phyloP scores from a whole-genome alignment of 2,329 filamentous ascomycete genomes.

The Aureobasidium musti region DNA sequence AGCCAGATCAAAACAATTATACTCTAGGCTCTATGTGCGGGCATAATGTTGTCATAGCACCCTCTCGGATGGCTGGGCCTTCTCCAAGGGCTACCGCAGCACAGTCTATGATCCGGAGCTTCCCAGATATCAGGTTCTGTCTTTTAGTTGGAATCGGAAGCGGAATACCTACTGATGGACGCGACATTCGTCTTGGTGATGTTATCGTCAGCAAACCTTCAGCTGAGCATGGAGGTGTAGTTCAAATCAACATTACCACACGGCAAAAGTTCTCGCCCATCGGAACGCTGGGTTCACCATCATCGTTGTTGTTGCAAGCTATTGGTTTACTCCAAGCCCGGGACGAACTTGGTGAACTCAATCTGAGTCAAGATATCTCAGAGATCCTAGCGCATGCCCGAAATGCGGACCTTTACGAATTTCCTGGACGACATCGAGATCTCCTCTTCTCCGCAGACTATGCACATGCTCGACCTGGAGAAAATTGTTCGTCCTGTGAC shows the following conservation, averaged over 20 bases:
- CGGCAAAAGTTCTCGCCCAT: neutral
- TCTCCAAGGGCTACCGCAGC: constrained; percentile 25
- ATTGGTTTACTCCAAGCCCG: neutral
- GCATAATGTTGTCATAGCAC: constrained; percentile 39
- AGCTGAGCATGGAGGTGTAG: neutral
- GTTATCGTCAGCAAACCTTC: constrained; percentile 34
- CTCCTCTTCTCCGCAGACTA: neutral
- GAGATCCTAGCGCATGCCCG: neutral
- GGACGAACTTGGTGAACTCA: neutral
- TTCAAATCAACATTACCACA: neutral
- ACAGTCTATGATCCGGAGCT: constrained; percentile 31
- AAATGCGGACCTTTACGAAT: constrained; percentile 27
- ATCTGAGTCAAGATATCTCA: neutral
- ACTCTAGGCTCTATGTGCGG: neutral
- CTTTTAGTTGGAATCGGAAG: constrained; percentile 35
- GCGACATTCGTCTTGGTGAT: constrained; percentile 37
- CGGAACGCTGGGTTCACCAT: neutral
- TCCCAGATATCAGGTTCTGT: constrained; percentile 30
- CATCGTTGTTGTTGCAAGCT: neutral
- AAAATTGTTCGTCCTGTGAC: neutral
- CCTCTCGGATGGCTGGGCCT: neutral
- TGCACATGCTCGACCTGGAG: neutral
- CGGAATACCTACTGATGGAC: constrained; percentile 29
- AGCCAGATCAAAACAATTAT: neutral
- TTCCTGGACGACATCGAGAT: constrained; percentile 28